Base-by-base conservation (phyloP, 805 yeast species). In the Ogataea pini region DNA sequence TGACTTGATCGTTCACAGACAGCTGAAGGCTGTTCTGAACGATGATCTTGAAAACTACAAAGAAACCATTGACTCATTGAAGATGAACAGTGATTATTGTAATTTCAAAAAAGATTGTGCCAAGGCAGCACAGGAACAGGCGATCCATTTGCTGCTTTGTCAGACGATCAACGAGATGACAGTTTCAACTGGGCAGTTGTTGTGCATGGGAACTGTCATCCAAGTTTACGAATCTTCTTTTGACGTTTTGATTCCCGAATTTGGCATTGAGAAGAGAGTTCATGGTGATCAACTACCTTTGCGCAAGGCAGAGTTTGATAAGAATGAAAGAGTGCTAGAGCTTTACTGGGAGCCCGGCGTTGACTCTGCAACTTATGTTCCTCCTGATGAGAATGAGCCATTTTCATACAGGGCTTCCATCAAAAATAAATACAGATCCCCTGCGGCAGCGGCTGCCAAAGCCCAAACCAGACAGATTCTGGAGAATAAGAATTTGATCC, bases 211-310 rank as follows among this genome's bases (percentile, higher is more conserved):
- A 13, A 81, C 89, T 13, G 94, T 92, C 14, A 70, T 89, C 20
- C 97, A 90, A 66, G 97, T 92, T 8, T 91, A 92, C 65, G 98
- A 94, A 68, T 88, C 96, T 1, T 89, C 98, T 1, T 94, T 94
- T 70, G 99, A 94, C 66, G 92, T 91, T 3, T 80, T 86, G 56
- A 75, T 91, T 52, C 96, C 97, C 2, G 96, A 89, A 56, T 86
- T 90, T 70, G 97, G 97, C 37, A 86, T 91, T 58, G 97, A 91
- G 64, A 91, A 91, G 68, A 78, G 97, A 61, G 97, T 91, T 18
- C 99, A 94, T 62, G 97, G 98, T 22, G 99, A 94, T 69, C 98
- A 94, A 69, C 73, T 94, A 47, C 98, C 98, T 9, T 73, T 92
- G 53, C 80, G 80, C 19, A 91, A 90, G 67, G 98, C 97, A 4